Evolutionary conservation across 169 alveolate species (phyloP), one percentile per base, ranked within the genome.

Genomic region (Besnoitia besnoiti): DNA sequence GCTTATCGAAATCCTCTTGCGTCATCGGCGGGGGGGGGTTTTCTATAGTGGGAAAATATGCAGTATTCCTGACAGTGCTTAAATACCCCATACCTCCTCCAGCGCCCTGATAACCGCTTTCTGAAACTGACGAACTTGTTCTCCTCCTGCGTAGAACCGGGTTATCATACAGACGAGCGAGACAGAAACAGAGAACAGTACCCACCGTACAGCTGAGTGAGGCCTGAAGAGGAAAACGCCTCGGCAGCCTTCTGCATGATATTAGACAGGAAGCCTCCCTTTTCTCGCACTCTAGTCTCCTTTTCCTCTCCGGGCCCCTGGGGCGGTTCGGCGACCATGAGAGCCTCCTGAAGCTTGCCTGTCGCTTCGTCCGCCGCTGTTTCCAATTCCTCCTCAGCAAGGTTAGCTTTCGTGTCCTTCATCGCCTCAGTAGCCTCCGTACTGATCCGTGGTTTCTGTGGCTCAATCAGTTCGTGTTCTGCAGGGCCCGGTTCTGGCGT

Each of bases 221-320:
- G 44, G 76, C 84, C 76, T 3, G 75, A 19, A 40, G 73, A 44
- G n/a, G 93, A 4, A 39, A 89, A 89, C 84, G 84, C 49, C 62
- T 46, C 49, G 0, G 93, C 82, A 0, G 93, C 93, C 16, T 73
- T 47, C 19, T 73, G 62, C 33, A 89, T 47, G 61, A 89, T 76
- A 19, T 49, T 40, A 16, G 93, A 50, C 0, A 89, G 89, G 37
- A 89, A 89, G 33, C 84, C 75, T 19, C 93, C 88, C 37, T 89
- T 89, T 1, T 84, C 61, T 19, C 93, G 49, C 21, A 80, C 93
- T 51, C 76, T 89, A 33, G 59, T 59, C 40, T 89, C 84, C 67
- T 89, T 89, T 76, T 89, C 92, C 62, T 88, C 55, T 8, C 49
- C 93, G 3, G 93, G 88, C n/a, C 75, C 75, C 50, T 12, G 76